Base-by-base conservation (phyloP, 441 rosid genomes). In the Bocquillonia castaneifolia region DNA sequence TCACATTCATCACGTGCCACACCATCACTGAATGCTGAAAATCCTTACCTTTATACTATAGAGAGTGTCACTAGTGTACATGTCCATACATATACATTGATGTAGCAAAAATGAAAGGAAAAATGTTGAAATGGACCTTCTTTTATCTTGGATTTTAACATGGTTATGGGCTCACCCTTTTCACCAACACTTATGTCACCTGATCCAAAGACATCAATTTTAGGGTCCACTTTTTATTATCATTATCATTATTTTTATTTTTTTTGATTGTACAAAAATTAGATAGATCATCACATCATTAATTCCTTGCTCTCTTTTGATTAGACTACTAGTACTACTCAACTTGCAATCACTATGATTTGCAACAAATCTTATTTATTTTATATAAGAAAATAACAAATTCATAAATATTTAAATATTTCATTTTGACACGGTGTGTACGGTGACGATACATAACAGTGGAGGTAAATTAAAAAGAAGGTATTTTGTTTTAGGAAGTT, bases 1-100 rank as follows among this genome's bases (percentile, higher is more conserved):
- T 59, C 72, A 65, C 67, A 53, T 17, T 50, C 67, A 34, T 78
- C 84, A 75, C 80, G 72, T 75, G 82, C 76, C 67, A n/a, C 39
- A 70, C 63, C 51, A 36, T 59, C 34, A 15, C 17, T 3, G 54
- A 50, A 9, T 20, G 25, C 54, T 34, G 18, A 2, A 53, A 5
- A 12, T 23, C 36, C 0, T 20, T 29, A 12, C 54, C 23, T 0
- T 25, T n/a, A n/a, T n/a, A n/a, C n/a, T n/a, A n/a, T n/a, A n/a
- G n/a, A n/a, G n/a, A n/a, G n/a, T n/a, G n/a, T n/a, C n/a, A n/a
- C n/a, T 25, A 3, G 18, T 54, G 34, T 31, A 64, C 36, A 57
- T 37, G 9, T 50, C n/a, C 23, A 18, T 3, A 28, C 31, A 14
- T 32, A 25, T 48, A 18, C 28, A 2, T 25, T 20, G 10, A 5